These are phyloP conservation scores for Lepidium sativum DNA, from an alignment of 345 rosid genomes.

Conservation along the genomic window DNA sequence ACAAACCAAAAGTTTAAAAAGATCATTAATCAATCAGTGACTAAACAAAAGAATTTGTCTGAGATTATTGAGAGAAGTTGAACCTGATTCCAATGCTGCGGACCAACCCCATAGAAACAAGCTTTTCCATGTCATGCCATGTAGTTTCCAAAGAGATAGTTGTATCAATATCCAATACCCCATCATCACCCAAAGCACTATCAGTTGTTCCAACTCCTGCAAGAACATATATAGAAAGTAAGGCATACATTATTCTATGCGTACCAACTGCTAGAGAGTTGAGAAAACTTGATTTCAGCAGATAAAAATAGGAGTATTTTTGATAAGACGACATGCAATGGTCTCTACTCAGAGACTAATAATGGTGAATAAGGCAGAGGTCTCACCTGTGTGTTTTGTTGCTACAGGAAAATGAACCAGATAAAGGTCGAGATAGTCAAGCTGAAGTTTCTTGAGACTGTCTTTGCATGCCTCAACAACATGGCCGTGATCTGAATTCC, in stretches of 20 bases:
- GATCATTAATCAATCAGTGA: background rate
- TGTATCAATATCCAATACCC: constrained; percentile 73
- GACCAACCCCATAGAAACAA: constrained; percentile 73
- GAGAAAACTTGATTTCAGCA: too few species aligned
- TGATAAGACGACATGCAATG: background rate
- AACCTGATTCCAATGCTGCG: constrained; percentile 61
- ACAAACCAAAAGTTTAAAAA: background rate
- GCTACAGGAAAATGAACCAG: constrained; percentile 88
- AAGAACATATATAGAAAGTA: background rate
- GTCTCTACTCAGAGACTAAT: background rate
- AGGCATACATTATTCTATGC: background rate
- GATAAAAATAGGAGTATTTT: too few species aligned
- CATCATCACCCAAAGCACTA: constrained; percentile 70
- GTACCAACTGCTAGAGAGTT: too few species aligned
- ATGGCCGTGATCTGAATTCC: constrained; percentile 97
- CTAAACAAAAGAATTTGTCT: background rate
- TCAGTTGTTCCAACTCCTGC: constrained; percentile 67
- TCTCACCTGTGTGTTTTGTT: constrained; percentile 65
- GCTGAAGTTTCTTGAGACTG: constrained; percentile 81
- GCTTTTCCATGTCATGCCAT: constrained; percentile 90
- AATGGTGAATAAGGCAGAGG: background rate
- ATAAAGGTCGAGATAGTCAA: constrained; percentile 80
- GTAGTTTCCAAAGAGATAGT: constrained; percentile 72
- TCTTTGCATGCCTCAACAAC: constrained; percentile 77
- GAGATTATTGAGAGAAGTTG: background rate